Evolutionary conservation across 305 asterid genomes (phyloP), one percentile per base, ranked within the genome.

Genomic region (Petunia hybrid): DNA sequence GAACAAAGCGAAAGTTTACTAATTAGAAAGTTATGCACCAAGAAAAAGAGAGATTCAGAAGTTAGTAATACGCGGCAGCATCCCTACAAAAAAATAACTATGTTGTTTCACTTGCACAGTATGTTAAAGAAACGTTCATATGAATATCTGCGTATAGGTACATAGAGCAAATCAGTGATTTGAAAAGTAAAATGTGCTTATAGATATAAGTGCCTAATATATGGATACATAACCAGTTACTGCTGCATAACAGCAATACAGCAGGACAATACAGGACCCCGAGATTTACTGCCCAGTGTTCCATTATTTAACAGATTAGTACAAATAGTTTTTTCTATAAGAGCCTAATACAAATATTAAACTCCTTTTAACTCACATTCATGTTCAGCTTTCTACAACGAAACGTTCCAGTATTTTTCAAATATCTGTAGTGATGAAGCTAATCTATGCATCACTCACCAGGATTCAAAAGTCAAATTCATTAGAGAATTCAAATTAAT

Each of bases 11-110:
- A 16, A 51, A 73, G 48, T 35, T 39, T 5, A 63, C 65, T 1
- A 53, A 63, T n/a, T 46, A 62, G 82, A 80, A 35, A 71, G 48
- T 51, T 48, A 51, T 71, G 67, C 60, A 70, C 22, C 77, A 70
- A 45, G 12, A 45, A 46, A 70, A 70, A 70, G 42, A 70, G 76
- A 46, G 60, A 70, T 31, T 3, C 42, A 46, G 46, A 70, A 38
- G 2, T 45, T 6, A 13, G 77, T 42, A 70, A 56, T 70, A 31
- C 9, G 77, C 31, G 45, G 42, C 42, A 70, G 77, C 77, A 70
- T 70, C 22, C 42, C 22, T 46, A 70, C 22, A 46, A 70, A 16
- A 46, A 68, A 68, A 68, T 66, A 4, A 68, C 51, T 10, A 45
- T 22, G 46, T 69, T 46, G 60, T 1, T n/a, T 40, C 31, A 22